These are phyloP conservation scores for Amylostereum chailletii DNA, from an alignment of 1,284 basidiomycete genomes.

Conservation along the genomic window DNA sequence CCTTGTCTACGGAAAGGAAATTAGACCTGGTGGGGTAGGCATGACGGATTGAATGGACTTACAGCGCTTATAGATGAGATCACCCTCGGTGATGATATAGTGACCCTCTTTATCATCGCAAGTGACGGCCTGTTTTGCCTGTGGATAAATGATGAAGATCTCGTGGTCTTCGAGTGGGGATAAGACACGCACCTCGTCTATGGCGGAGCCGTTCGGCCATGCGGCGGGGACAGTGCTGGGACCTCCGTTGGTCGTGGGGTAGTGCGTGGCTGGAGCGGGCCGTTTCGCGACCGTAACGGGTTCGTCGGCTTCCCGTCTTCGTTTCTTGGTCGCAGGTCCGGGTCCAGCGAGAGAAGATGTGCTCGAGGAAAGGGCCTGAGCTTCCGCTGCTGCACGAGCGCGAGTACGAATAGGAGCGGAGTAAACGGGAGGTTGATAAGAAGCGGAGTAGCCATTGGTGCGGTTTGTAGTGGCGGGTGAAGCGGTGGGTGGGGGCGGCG, in stretches of 20 bases:
- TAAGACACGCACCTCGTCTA: conserved; percentile 5
- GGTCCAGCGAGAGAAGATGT: conserved; percentile 46
- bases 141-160: no score
- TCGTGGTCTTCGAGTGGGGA: conserved; percentile 4
- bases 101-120: conserved; percentile 95
- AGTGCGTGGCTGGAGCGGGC: conserved; percentile 20
- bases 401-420: conserved; percentile 69
- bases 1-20: conserved; percentile 58
- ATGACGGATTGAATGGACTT: conserved; percentile 22
- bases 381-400: conserved; percentile 74
- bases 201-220: conserved; percentile 12
- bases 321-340: conserved; percentile 65
- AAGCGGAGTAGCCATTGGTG: conserved; percentile 61
- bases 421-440: conserved; percentile 69
- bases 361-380: conserved; percentile 59
- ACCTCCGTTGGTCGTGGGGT: conserved; percentile 31
- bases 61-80: conserved; percentile 82
- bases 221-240: conserved; percentile 2
- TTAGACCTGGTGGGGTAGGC: conserved; percentile 3
- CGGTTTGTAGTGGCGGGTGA: conserved; percentile 60
- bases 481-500: conserved; percentile 68
- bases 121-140: conserved; percentile 28
- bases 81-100: conserved; percentile 87
- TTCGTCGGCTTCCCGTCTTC: conserved; percentile 64
- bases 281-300: conserved; percentile 56